Evolutionary conservation across 192 early-diverging fungal genomes (phyloP).

Genomic region (Ambispora gerdemannii): DNA sequence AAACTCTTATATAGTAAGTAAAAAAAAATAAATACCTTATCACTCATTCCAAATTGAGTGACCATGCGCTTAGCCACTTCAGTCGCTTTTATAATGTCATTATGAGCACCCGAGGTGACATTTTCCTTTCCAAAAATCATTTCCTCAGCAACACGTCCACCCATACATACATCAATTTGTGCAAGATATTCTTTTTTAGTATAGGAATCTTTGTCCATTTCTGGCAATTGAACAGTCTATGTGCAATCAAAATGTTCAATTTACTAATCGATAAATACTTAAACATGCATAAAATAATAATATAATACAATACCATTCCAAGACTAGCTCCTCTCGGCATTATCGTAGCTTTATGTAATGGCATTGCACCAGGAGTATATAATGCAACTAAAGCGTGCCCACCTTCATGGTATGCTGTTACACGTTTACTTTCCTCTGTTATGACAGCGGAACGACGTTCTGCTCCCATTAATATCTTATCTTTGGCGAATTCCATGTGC

Average conservation of each 20-base stretch:
- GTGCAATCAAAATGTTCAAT: slow-evolving; percentile 27
- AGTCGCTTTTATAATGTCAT: slow-evolving; percentile 90
- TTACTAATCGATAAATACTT: neutral
- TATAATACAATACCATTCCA: slow-evolving; percentile 48
- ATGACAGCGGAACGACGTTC: slow-evolving; percentile 92
- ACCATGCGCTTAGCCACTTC: slow-evolving; percentile 90
- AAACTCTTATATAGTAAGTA: too few relatives aligned
- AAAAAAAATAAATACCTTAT: slow-evolving; percentile 57
- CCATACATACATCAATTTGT: slow-evolving; percentile 94
- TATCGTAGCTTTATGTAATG: slow-evolving; percentile 97
- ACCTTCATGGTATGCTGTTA: slow-evolving; percentile 98
- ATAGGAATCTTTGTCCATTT: slow-evolving; percentile 77
- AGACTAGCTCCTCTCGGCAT: slow-evolving; percentile 90
- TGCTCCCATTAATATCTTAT: slow-evolving; percentile 97
- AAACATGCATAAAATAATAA: neutral
- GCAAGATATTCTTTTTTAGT: slow-evolving; percentile 85
- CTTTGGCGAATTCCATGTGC: slow-evolving; percentile 96
- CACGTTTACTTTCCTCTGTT: slow-evolving; percentile 77
- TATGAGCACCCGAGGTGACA: slow-evolving; percentile 91
- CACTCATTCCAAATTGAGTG: slow-evolving; percentile 88
- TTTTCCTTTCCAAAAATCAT: slow-evolving; percentile 92
- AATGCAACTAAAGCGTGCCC: slow-evolving; percentile 95
- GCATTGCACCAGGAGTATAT: slow-evolving; percentile 93
- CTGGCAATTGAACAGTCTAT: slow-evolving; percentile 87
- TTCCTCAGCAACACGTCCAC: slow-evolving; percentile 97